These are phyloP conservation scores for Apostasia ramifera DNA, from an alignment of 106 monocot genomes.

Conservation along the genomic window DNA sequence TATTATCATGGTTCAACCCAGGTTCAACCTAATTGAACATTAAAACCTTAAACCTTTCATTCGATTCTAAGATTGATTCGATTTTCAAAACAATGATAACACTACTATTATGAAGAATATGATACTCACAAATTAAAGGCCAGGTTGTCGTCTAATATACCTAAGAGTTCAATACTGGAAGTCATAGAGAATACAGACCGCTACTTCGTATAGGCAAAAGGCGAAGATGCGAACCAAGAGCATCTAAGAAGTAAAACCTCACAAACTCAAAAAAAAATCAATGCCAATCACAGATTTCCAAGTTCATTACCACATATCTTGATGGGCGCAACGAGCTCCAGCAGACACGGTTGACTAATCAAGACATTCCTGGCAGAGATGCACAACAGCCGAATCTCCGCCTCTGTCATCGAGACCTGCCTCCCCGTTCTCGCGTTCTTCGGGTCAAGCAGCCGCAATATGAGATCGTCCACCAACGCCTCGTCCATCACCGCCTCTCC, in stretches of 20 bases:
- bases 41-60: too few relatives aligned
- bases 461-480: conserved; percentile 24
- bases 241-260: neutral
- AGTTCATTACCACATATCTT: conserved; percentile 25
- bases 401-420: conserved; percentile 30
- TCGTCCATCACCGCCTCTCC: conserved; percentile 22
- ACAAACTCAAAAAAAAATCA: neutral
- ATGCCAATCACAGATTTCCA: neutral
- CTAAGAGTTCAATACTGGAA: too few relatives aligned
- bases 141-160: too few relatives aligned
- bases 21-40: too few relatives aligned
- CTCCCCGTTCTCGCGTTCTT: conserved; percentile 20
- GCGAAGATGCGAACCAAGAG: too few relatives aligned
- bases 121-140: too few relatives aligned
- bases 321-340: conserved; percentile 43
- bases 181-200: too few relatives aligned
- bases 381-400: conserved; percentile 41
- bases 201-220: too few relatives aligned
- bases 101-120: too few relatives aligned
- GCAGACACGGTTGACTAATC: conserved; percentile 28
- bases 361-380: conserved; percentile 27
- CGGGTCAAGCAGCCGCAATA: conserved; percentile 21
- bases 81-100: too few relatives aligned
- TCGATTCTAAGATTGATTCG: too few relatives aligned
- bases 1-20: too few relatives aligned